Conservation (phyloP, 202 grass and related monocot genomes). For the Setaria viridis region DNA sequence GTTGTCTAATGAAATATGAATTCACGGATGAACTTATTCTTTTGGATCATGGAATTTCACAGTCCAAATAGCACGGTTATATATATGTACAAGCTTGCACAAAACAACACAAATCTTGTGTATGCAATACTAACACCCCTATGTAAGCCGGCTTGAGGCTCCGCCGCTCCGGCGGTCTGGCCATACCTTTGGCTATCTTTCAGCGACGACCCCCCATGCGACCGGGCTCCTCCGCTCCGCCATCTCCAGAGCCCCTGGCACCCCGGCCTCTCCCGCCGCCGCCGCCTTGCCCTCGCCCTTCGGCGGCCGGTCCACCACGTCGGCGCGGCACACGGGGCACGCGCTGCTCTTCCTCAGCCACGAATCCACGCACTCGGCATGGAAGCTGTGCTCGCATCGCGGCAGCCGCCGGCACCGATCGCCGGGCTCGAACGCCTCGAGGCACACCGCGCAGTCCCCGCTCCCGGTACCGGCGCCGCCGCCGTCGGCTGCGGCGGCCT, state of each 20-base stretch:
- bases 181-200: background rate
- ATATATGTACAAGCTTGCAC: too few relatives aligned
- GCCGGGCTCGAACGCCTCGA: constrained; percentile 61
- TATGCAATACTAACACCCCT: too few relatives aligned
- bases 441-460: constrained; percentile 60
- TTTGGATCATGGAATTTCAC: too few relatives aligned
- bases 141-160: too few relatives aligned
- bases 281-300: background rate
- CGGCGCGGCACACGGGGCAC: constrained; percentile 72
- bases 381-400: constrained; percentile 76
- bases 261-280: background rate
- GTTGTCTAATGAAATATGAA: too few relatives aligned
- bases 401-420: constrained; percentile 72
- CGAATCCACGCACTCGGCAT: constrained; percentile 69
- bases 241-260: background rate
- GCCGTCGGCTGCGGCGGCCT: background rate
- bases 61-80: too few relatives aligned
- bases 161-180: too few relatives aligned
- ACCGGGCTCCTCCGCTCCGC: background rate
- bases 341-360: constrained; percentile 65
- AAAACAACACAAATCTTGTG: too few relatives aligned
- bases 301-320: constrained; percentile 27
- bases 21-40: too few relatives aligned
- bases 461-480: background rate
- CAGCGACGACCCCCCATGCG: background rate